Evolutionary conservation across 78 protist species (phyloP).

Genomic region (Dictyostelium citrinum): DNA sequence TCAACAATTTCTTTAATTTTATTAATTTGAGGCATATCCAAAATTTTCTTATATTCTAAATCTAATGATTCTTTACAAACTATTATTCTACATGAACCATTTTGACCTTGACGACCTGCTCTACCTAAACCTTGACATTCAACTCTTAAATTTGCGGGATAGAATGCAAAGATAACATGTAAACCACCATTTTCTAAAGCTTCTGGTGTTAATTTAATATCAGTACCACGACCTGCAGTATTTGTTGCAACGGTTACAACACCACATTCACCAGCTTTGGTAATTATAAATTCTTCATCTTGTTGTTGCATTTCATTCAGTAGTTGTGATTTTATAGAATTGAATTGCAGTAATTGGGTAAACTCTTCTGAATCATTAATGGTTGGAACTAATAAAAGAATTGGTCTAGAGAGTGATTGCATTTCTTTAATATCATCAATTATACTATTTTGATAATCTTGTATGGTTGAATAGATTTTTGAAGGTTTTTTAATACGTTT

Average conservation of each 20-base stretch:
- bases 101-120: constrained; percentile 45
- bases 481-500: background rate
- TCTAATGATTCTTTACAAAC: background rate
- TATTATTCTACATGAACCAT: constrained; percentile 4
- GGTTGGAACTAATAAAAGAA: constrained; percentile 3
- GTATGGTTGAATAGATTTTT: background rate
- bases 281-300: constrained; percentile 14
- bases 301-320: constrained; percentile 49
- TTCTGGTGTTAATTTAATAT: constrained; percentile 4
- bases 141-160: constrained; percentile 21
- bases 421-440: background rate
- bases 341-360: background rate
- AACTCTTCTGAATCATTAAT: background rate
- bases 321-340: background rate
- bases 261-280: constrained; percentile 6
- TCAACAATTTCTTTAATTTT: background rate
- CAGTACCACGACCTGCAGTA: constrained; percentile 52
- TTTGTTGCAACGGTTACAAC: background rate
- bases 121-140: constrained; percentile 39
- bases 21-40: background rate
- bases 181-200: constrained; percentile 19
- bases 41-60: background rate
- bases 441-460: background rate
- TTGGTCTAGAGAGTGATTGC: background rate
- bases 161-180: constrained; percentile 31